Base-by-base conservation (phyloP, 768 basidiomycete genomes). In the Mycena vitilis region DNA sequence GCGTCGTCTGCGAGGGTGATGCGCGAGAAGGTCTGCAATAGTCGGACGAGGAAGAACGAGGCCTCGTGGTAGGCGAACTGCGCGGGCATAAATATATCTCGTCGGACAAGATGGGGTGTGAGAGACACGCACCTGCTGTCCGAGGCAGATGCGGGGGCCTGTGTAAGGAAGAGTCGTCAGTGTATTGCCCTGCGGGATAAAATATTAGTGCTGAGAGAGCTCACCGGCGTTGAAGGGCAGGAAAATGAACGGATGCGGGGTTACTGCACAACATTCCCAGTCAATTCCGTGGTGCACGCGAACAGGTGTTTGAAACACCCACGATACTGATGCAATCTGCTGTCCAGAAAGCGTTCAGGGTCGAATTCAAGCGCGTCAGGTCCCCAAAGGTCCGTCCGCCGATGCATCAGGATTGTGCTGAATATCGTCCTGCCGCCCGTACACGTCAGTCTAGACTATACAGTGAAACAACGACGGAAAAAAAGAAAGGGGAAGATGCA, bases 61-160 rank as follows among this genome's bases (percentile, higher is more conserved):
- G 83, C 78, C 73, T 90, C 88, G 66, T 90, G 83, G 76, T 91
- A 91, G 7, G 91, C 90, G 71, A 90, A 90, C 85, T 90, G 65
- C 11, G 51, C 3, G 20, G 20, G 2, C 10, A 8, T 40, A 40
- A 40, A 8, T 40, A 4, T 40, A 40, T 40, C 11, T 15, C 11
- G 7, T 15, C 10, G 40, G 40, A 2, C 11, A 40, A 8, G 15
- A n/a, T n/a, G 10, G 40, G 10, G 40, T 10, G 22, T 4, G 20
- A 8, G 10, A 10, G 20, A 42, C 12, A 30, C 73, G 44, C 48
- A 82, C 84, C 76, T 85, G 84, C 75, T 87, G 85, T 4, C 85
- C 85, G 8, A 86, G 77, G 68, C 85, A 87, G 22, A 86, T 87
- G 8, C 85, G 75, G 0, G 85, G 85, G 1, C 67, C 52, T 53